Base-by-base conservation (phyloP, 2,329 filamentous ascomycete genomes). In the Cordyceps javanica region DNA sequence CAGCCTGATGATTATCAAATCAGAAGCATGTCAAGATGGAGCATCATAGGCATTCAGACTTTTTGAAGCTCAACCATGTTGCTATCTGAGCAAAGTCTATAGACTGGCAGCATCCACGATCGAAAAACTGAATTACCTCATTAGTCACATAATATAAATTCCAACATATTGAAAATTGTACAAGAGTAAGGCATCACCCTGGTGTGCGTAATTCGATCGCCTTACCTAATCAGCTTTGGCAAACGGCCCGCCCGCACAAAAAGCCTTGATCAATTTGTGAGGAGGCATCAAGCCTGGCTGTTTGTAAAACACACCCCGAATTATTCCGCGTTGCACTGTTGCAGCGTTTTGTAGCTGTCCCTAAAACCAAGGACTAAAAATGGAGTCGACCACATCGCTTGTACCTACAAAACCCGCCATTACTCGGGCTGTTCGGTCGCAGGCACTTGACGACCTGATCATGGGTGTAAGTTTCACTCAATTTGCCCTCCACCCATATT, bases 391-490 rank as follows among this genome's bases (percentile, higher is more conserved):
- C 5, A 21, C 14, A n/a, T 30, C 28, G 16, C 44, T 28, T 5
- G 21, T 38, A 25, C 14, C 57, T 16, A 44, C 39, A 23, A 45
- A 38, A n/a, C 50, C 53, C 21, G 57, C 59, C 19, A 26, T 49
- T 19, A 46, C 63, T 4, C 68, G 65, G 48, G 42, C 61, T 36
- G 60, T 69, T 69, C 72, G 60, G 45, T 55, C 55, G 2, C 60
- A 60, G 53, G 59, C 59, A 9, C 58, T 63, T 26, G 82, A 85
- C 70, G 77, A 82, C 57, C 70, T 78, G 26, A 79, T 83, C 51
- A 83, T 83, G 75, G 77, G 77, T 63, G 80, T 82, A 70, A 72
- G 79, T 71, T 53, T 41, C n/a, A n/a, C n/a, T n/a, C n/a, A n/a
- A n/a, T n/a, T n/a, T n/a, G n/a, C n/a, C n/a, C n/a, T n/a, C n/a